Percentiles rank a stretch among this genome's conserved stretches.
Conservation (phyloP, 768 basidiomycete genomes). For the Mycena floridula region DNA sequence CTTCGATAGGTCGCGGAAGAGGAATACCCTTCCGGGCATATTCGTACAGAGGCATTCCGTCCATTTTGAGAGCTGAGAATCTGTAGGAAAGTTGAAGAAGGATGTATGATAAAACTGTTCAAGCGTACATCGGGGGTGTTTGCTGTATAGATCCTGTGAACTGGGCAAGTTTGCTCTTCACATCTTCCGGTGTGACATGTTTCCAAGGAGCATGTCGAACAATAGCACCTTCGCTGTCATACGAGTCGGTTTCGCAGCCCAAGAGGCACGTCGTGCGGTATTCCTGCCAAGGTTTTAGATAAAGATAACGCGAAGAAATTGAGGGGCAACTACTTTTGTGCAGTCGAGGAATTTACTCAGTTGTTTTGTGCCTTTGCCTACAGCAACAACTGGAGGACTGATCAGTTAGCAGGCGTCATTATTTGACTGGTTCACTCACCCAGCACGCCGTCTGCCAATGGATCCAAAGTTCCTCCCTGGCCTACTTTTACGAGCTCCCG, state of each 20-base stretch:
- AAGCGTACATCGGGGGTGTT: constrained; percentile 81
- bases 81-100: constrained; percentile 32
- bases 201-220: constrained; percentile 75
- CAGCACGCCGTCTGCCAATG: constrained; percentile 91
- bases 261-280: constrained; percentile 87
- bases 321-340: constrained; percentile 59
- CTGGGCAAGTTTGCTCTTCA: constrained; percentile 60
- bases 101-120: background rate
- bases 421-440: constrained; percentile 40
- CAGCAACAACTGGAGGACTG: constrained; percentile 64
- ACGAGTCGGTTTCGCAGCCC: constrained; percentile 92
- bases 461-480: constrained; percentile 94
- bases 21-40: constrained; percentile 90
- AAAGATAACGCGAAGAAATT: background rate
- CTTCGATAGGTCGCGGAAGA: constrained; percentile 90
- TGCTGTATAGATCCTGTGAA: constrained; percentile 90
- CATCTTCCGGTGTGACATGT: constrained; percentile 73
- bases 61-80: constrained; percentile 98
- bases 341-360: constrained; percentile 80
- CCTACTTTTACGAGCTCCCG: constrained; percentile 71
- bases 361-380: constrained; percentile 87
- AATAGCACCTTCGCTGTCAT: constrained; percentile 84
- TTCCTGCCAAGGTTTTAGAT: constrained; percentile 47
- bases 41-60: constrained; percentile 91
- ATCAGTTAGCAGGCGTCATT: constrained; percentile 5